phyloP scores from a whole-genome alignment of 371 early-diverging fungal genomes.

The Encephalitozoon cuniculi region DNA sequence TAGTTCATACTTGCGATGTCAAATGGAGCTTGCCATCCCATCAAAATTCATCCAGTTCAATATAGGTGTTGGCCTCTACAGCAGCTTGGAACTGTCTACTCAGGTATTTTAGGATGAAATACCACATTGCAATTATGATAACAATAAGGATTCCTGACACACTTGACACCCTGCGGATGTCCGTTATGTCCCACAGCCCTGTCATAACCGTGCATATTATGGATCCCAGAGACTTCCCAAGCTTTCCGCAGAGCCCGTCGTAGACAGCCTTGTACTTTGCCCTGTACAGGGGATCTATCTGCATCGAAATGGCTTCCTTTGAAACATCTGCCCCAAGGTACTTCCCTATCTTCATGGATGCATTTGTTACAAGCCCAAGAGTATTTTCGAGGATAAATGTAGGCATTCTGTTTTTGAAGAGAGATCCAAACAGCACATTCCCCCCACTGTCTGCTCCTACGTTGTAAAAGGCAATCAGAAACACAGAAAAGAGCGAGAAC shows the following conservation, averaged over 20 bases:
- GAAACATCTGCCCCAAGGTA: conserved; percentile 59
- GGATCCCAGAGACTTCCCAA: conserved; percentile 57
- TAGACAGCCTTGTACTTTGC: conserved; percentile 55
- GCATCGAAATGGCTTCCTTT: conserved; percentile 59
- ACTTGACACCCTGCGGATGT: conserved; percentile 36
- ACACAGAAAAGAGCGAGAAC: not conserved
- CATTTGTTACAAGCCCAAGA: not conserved
- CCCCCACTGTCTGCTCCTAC: not conserved
- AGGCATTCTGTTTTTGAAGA: not conserved
- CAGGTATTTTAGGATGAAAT: conserved; percentile 27
- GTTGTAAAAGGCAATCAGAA: conserved; percentile 15
- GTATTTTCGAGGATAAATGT: conserved; percentile 10
- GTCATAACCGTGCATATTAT: conserved; percentile 4
- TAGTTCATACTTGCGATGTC: not conserved
- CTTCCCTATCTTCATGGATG: conserved; percentile 52
- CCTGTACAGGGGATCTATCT: conserved; percentile 49
- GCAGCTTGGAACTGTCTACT: conserved; percentile 44
- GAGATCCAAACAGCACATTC: not conserved
- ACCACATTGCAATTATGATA: conserved; percentile 31
- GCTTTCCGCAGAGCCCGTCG: conserved; percentile 59
- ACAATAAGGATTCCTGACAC: not conserved
- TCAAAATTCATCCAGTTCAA: conserved; percentile 28
- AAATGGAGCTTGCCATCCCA: not conserved
- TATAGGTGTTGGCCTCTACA: conserved; percentile 26
- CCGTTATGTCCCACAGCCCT: conserved; percentile 35